Evolutionary conservation across 768 basidiomycete genomes (phyloP).

Genomic region (button mushroom (Agaricus bisporus)): DNA sequence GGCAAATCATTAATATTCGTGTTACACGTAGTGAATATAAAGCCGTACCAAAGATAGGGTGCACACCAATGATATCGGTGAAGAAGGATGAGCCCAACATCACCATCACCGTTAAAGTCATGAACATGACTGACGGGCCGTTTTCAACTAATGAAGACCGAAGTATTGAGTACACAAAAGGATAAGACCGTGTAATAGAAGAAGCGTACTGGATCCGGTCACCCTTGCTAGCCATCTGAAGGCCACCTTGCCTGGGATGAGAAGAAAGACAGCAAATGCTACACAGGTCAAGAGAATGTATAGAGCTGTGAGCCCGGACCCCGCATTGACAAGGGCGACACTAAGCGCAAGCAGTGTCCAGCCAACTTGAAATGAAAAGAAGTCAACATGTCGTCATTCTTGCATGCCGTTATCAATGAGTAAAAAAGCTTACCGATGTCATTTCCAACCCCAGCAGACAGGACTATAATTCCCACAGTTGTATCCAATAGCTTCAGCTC

Average conservation of each 20-base stretch:
- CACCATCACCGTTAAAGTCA: slow-evolving; percentile 77
- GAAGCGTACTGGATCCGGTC: slow-evolving; percentile 61
- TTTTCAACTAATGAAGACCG: slow-evolving; percentile 42
- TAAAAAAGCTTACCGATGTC: slow-evolving; percentile 46
- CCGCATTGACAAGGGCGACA: slow-evolving; percentile 88
- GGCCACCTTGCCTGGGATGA: slow-evolving; percentile 55
- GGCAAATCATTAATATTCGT: neutral
- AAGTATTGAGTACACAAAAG: neutral
- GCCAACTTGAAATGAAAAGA: slow-evolving; percentile 36
- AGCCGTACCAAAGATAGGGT: slow-evolving; percentile 76
- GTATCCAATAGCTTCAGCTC: slow-evolving; percentile 91
- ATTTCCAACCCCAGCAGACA: slow-evolving; percentile 89
- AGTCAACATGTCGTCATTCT: neutral
- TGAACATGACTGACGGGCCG: slow-evolving; percentile 83
- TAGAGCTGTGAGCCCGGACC: slow-evolving; percentile 74
- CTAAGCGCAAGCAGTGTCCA: slow-evolving; percentile 89
- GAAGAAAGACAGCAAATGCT: slow-evolving; percentile 73
- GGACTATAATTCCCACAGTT: slow-evolving; percentile 85
- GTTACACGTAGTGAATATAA: neutral
- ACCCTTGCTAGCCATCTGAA: slow-evolving; percentile 69
- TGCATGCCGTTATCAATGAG: neutral
- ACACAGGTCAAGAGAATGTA: slow-evolving; percentile 79
- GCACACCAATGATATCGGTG: slow-evolving; percentile 88
- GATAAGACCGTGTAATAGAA: neutral
- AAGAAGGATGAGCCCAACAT: slow-evolving; percentile 88